Evolutionary conservation across 1,139 yeast genomes (phyloP).

Genomic region (Pichiaceae sp.): DNA sequence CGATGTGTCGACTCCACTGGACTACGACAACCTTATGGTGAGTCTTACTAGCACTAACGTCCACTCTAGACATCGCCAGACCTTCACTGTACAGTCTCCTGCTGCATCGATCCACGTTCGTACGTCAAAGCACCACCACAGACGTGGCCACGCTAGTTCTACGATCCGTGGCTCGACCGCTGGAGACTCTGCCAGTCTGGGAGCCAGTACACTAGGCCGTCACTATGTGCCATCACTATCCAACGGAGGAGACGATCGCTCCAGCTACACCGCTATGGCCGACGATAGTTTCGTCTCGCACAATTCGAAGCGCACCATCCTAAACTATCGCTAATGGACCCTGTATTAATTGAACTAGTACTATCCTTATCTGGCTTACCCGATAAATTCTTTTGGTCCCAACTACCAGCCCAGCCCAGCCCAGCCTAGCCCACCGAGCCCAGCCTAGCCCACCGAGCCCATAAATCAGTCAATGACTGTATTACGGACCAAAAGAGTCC

Average conservation of each 20-base stretch:
- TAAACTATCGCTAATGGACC: slow-evolving; percentile 1
- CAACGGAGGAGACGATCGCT: neutral
- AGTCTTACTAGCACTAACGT: slow-evolving; percentile 10
- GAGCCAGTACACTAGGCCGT: neutral
- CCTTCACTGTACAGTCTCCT: neutral
- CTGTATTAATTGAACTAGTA: no score
- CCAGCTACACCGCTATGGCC: neutral
- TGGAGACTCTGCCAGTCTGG: neutral
- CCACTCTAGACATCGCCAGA: slow-evolving; percentile 4
- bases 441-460: no score
- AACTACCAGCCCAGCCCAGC: no score
- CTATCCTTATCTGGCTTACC: no score
- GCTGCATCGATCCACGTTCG: neutral
- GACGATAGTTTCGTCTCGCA: neutral
- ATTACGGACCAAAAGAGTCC: no score
- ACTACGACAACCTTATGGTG: slow-evolving; percentile 9
- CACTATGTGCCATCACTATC: neutral
- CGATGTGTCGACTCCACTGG: slow-evolving; percentile 11
- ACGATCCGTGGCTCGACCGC: neutral
- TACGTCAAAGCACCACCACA: neutral
- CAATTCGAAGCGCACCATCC: slow-evolving; percentile 1
- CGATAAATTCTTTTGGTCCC: no score
- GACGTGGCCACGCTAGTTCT: neutral
- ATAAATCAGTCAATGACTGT: no score
- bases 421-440: no score